phyloP scores from a whole-genome alignment of 2,329 filamentous ascomycete genomes.

The Ceratocystis harringtonii region DNA sequence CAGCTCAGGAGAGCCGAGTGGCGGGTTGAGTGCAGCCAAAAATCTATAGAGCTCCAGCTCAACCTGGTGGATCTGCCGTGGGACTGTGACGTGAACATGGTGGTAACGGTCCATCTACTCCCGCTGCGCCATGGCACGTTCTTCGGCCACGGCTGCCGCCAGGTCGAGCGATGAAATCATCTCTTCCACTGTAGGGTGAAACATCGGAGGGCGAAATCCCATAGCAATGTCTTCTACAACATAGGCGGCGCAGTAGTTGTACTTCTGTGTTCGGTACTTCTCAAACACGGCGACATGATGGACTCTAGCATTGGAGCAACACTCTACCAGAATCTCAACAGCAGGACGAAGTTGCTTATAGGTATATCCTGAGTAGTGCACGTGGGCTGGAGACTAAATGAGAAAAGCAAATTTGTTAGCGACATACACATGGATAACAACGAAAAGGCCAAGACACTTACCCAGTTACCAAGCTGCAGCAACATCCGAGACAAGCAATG shows the following conservation, averaged over 20 bases:
- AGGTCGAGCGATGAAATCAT: conserved; percentile 10
- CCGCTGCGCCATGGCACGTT: conserved; percentile 11
- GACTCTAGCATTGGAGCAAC: conserved; percentile 63
- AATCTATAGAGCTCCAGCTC: background rate
- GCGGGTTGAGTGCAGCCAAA: background rate
- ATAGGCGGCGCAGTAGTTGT: conserved; percentile 68
- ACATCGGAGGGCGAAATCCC: conserved; percentile 36
- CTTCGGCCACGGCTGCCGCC: background rate
- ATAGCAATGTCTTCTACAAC: conserved; percentile 60
- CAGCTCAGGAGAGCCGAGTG: background rate
- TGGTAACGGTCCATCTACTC: conserved; percentile 13
- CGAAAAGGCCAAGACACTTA: conserved; percentile 33
- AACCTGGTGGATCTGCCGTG: background rate
- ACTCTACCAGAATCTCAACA: conserved; percentile 67
- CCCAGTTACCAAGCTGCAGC: conserved; percentile 85
- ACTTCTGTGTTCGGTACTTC: conserved; percentile 79
- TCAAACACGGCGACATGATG: conserved; percentile 82
- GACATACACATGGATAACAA: background rate
- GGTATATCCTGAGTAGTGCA: conserved; percentile 89
- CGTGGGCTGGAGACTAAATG: conserved; percentile 58
- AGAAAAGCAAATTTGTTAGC: background rate
- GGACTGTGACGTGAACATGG: background rate
- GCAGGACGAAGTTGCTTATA: conserved; percentile 67
- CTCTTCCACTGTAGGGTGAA: conserved; percentile 17
- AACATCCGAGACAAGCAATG: conserved; percentile 84